Evolutionary conservation across 1,284 basidiomycete genomes (phyloP).

Genomic region (Cutaneotrichosporon cutaneum): DNA sequence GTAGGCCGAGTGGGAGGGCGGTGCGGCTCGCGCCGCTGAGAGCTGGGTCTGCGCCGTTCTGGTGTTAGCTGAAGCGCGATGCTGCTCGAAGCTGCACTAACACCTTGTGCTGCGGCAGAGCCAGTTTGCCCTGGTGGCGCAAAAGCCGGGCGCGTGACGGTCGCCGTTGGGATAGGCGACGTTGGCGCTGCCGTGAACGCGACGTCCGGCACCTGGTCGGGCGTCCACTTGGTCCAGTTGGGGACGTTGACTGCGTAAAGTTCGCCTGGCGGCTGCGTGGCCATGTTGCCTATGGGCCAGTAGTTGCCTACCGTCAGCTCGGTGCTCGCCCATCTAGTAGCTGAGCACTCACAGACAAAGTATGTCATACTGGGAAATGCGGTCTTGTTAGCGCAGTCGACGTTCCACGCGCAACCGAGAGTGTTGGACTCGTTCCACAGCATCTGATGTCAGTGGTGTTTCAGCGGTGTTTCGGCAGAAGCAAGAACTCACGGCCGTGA

Average conservation of each 20-base stretch:
- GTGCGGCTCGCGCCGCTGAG: neutral
- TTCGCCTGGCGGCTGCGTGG: conserved; percentile 15
- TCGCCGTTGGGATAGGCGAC: neutral
- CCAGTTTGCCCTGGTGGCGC: neutral
- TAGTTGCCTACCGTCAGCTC: conserved; percentile 19
- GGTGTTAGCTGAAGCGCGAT: neutral
- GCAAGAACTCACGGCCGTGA: conserved; percentile 16
- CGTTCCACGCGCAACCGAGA: conserved; percentile 24
- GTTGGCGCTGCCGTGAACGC: neutral
- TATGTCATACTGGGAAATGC: conserved; percentile 18
- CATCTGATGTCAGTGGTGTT: conserved; percentile 16
- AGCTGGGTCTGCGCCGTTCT: neutral
- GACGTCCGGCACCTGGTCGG: conserved; percentile 9
- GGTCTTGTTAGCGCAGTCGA: conserved; percentile 16
- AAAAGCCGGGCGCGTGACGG: neutral
- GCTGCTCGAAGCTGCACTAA: neutral
- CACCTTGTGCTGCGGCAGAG: neutral
- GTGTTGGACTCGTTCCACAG: conserved; percentile 19
- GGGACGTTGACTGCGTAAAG: conserved; percentile 17
- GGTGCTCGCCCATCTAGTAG: neutral
- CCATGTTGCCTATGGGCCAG: conserved; percentile 22
- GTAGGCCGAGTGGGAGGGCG: neutral
- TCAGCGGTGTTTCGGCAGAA: no score
- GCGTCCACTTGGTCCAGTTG: conserved; percentile 21
- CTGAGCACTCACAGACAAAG: conserved; percentile 19